phyloP scores from a whole-genome alignment of 2,329 filamentous ascomycete genomes.

The Stachybotrys elegans region DNA sequence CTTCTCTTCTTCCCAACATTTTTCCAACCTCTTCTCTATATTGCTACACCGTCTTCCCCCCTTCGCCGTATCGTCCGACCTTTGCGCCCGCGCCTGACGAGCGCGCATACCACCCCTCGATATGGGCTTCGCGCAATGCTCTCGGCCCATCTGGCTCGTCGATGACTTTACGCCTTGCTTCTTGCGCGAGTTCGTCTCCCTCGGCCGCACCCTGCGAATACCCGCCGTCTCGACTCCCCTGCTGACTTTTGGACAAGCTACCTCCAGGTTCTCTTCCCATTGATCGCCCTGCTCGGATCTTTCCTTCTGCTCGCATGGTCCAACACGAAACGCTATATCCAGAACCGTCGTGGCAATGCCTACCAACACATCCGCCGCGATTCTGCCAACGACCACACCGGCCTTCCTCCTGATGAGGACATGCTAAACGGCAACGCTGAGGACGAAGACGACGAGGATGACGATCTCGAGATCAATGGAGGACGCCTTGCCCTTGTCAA shows the following conservation, averaged over 20 bases:
- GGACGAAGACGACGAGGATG: constrained; percentile 55
- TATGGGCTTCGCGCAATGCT: constrained; percentile 49
- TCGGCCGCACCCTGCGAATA: constrained; percentile 3
- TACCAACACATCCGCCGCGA: constrained; percentile 52
- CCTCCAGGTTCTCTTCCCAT: constrained; percentile 68
- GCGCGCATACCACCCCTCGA: constrained; percentile 12
- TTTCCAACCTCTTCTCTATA: too few species aligned
- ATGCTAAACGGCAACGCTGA: constrained; percentile 17
- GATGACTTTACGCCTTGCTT: constrained; percentile 63
- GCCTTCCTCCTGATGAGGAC: constrained; percentile 42
- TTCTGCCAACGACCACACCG: constrained; percentile 42
- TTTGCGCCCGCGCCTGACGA: not conserved
- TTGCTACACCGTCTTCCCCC: too few species aligned
- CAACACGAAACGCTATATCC: constrained; percentile 46
- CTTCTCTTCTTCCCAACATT: too few species aligned
- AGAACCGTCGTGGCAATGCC: constrained; percentile 42
- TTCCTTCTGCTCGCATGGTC: constrained; percentile 60
- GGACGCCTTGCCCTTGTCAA: constrained; percentile 55
- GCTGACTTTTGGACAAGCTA: constrained; percentile 20
- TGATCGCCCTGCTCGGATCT: constrained; percentile 66
- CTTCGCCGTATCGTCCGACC: too few species aligned
- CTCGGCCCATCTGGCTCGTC: constrained; percentile 55
- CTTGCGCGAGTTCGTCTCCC: constrained; percentile 57
- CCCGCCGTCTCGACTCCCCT: constrained; percentile 1
- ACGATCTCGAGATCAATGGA: constrained; percentile 51